Conservation (phyloP, 2,329 filamentous ascomycete species). For the Fusarium begoniae region DNA sequence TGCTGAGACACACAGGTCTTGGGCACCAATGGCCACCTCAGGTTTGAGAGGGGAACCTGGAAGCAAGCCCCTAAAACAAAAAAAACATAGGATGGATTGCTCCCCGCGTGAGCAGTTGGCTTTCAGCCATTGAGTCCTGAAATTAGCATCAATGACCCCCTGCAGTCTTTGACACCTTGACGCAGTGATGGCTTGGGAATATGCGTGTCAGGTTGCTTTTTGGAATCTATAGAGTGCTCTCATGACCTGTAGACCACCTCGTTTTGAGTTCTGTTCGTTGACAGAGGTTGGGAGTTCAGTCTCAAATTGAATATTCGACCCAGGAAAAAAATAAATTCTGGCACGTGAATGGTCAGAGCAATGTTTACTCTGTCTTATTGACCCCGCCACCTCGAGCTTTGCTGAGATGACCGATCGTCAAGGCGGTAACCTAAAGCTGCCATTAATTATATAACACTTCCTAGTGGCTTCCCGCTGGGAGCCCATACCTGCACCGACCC, state of each 20-base stretch:
- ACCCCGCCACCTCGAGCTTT: constrained; percentile 4
- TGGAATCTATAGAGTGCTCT: not conserved
- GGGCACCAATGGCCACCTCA: constrained; percentile 6
- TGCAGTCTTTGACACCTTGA: constrained; percentile 21
- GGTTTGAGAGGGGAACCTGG: constrained; percentile 2
- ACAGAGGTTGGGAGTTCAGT: not conserved
- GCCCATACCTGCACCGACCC: too few relatives aligned
- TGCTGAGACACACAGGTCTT: not conserved
- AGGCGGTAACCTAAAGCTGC: constrained; percentile 21
- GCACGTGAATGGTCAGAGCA: constrained; percentile 12
- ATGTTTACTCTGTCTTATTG: not conserved
- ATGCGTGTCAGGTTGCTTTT: not conserved
- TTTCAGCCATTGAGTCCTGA: constrained; percentile 3
- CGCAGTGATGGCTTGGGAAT: not conserved
- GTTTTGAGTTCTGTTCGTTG: not conserved
- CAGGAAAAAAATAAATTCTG: not conserved
- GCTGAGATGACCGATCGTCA: constrained; percentile 11
- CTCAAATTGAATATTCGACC: constrained; percentile 15
- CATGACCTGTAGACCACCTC: not conserved
- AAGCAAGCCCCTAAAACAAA: not conserved
- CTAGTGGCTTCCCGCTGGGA: constrained; percentile 22
- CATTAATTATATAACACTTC: constrained; percentile 7
- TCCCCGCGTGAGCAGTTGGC: constrained; percentile 26
- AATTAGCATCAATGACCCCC: constrained; percentile 3
- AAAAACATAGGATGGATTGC: constrained; percentile 9